Evolutionary conservation across 192 early-diverging fungal species (phyloP).

Genomic region (Coemansia sp.): DNA sequence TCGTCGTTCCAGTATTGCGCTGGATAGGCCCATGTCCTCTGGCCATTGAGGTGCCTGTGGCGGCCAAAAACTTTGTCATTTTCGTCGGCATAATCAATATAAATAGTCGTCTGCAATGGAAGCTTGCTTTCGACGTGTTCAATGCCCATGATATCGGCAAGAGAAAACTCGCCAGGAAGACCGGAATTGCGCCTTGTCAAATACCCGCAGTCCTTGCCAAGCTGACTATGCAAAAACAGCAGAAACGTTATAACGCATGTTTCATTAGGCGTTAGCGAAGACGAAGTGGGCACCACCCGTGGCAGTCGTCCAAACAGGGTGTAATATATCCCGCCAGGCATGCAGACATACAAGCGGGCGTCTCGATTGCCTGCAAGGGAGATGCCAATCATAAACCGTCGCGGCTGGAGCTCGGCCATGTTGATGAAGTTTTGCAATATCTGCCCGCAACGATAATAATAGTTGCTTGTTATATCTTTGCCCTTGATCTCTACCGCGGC

Average conservation of each 20-base stretch:
- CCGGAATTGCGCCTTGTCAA: background rate
- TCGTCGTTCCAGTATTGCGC: too few relatives aligned
- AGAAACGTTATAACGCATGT: background rate
- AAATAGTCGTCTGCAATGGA: background rate
- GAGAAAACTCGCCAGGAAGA: background rate
- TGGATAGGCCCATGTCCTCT: slow-evolving; percentile 3
- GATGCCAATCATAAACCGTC: background rate
- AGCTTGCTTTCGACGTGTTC: background rate
- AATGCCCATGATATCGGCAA: background rate
- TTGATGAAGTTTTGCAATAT: background rate
- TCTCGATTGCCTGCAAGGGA: background rate
- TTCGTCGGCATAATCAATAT: background rate
- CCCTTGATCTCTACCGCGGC: too few relatives aligned
- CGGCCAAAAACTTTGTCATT: background rate
- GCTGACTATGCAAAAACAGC: background rate
- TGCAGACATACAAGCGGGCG: background rate
- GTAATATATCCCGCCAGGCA: background rate
- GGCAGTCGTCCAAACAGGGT: background rate
- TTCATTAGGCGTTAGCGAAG: background rate
- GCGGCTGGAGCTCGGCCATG: too few relatives aligned
- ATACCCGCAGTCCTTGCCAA: background rate
- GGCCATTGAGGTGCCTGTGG: background rate
- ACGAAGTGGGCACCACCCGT: background rate
- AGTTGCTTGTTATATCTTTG: too few relatives aligned
- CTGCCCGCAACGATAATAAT: too few relatives aligned